These are phyloP conservation scores for Meredithiella fracta DNA, from an alignment of 2,329 filamentous ascomycete species.

Conservation along the genomic window DNA sequence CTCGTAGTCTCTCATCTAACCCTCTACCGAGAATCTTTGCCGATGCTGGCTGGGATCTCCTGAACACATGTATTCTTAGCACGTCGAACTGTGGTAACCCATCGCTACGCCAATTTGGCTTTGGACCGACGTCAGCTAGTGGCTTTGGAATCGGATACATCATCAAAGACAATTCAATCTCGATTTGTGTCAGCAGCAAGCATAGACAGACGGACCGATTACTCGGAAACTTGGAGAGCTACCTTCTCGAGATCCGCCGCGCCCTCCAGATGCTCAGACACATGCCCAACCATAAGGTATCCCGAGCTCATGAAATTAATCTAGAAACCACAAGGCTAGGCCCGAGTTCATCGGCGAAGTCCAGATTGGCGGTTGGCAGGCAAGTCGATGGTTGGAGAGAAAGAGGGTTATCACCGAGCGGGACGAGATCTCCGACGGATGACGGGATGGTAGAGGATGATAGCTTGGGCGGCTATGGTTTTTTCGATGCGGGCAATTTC, in stretches of 20 bases:
- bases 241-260: slow-evolving; percentile 78
- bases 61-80: slow-evolving; percentile 86
- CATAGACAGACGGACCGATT: slow-evolving; percentile 86
- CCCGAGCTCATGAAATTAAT: slow-evolving; percentile 39
- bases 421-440: slow-evolving; percentile 41
- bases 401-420: slow-evolving; percentile 27
- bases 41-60: slow-evolving; percentile 80
- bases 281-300: slow-evolving; percentile 25
- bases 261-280: slow-evolving; percentile 54
- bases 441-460: slow-evolving; percentile 66
- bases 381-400: slow-evolving; percentile 32
- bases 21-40: slow-evolving; percentile 66
- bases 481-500: slow-evolving; percentile 94
- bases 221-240: slow-evolving; percentile 76
- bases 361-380: slow-evolving; percentile 41
- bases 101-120: slow-evolving; percentile 84
- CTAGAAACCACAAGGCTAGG: neutral
- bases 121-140: slow-evolving; percentile 82
- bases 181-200: slow-evolving; percentile 83
- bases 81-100: slow-evolving; percentile 99
- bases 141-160: slow-evolving; percentile 98
- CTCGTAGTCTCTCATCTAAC: slow-evolving; percentile 32
- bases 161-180: slow-evolving; percentile 68
- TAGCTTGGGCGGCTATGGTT: slow-evolving; percentile 84
- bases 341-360: slow-evolving; percentile 30